Evolutionary conservation across 768 basidiomycete genomes (phyloP).

Genomic region (Xerocomellus amylosporus): DNA sequence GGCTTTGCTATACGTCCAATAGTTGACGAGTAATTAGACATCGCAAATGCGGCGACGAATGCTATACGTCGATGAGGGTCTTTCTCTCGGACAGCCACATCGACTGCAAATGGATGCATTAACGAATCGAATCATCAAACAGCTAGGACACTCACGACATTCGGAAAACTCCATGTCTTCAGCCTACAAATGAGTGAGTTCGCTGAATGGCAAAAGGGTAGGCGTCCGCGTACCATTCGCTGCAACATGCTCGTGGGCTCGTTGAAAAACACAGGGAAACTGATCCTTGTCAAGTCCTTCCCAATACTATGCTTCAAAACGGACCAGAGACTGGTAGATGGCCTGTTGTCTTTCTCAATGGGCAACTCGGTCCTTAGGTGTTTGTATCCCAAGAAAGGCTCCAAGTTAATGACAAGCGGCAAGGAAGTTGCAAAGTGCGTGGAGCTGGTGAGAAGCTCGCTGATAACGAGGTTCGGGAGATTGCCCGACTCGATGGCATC

Average conservation of each 20-base stretch:
- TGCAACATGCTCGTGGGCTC: conserved; percentile 97
- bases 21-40: conserved; percentile 97
- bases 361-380: conserved; percentile 58
- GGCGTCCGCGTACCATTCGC: conserved; percentile 62
- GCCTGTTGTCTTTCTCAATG: conserved; percentile 72
- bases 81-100: conserved; percentile 72
- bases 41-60: conserved; percentile 94
- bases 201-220: background rate
- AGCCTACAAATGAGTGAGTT: conserved; percentile 40
- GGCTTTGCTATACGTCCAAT: conserved; percentile 96
- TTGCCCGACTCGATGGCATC: conserved; percentile 89
- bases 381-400: conserved; percentile 66
- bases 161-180: conserved; percentile 99
- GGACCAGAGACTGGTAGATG: conserved; percentile 89
- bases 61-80: conserved; percentile 84
- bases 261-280: conserved; percentile 91
- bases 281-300: conserved; percentile 95
- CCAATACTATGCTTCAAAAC: conserved; percentile 95
- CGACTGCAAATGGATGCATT: conserved; percentile 49
- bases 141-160: conserved; percentile 55
- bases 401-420: conserved; percentile 35
- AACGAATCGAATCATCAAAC: conserved; percentile 4
- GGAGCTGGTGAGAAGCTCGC: conserved; percentile 56
- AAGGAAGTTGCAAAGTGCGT: conserved; percentile 33
- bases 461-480: conserved; percentile 72